Evolutionary conservation across 2,329 filamentous ascomycete species (phyloP).

Genomic region (Periconia sp.): DNA sequence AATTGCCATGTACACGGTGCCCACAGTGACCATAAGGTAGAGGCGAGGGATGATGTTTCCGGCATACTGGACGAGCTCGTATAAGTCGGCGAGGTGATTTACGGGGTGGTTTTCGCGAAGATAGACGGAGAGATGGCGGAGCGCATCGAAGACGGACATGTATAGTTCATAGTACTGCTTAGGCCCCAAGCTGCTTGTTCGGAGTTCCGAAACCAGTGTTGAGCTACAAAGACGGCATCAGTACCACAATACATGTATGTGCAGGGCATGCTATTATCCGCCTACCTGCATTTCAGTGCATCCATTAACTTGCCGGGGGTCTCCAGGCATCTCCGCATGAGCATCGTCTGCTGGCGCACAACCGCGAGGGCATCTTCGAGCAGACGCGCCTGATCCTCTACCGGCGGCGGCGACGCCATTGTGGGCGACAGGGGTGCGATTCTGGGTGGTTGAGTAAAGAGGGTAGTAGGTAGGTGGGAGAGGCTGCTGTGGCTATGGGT

Average conservation of each 20-base stretch:
- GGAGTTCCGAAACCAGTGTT: constrained; percentile 96
- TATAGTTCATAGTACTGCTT: constrained; percentile 99
- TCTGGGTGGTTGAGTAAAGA: constrained; percentile 32
- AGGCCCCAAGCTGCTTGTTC: constrained; percentile 94
- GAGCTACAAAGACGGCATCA: constrained; percentile 65
- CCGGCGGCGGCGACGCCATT: constrained; percentile 56
- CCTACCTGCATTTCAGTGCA: constrained; percentile 98
- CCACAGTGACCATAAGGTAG: constrained; percentile 99
- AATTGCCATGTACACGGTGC: constrained; percentile 98
- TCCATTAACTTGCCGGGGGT: constrained; percentile 99
- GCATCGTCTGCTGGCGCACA: constrained; percentile 92
- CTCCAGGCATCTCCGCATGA: constrained; percentile 98
- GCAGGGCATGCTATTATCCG: not conserved
- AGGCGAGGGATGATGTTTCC: constrained; percentile 96
- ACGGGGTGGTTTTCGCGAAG: constrained; percentile 96
- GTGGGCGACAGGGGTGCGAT: constrained; percentile 26
- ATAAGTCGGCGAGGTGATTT: constrained; percentile 96
- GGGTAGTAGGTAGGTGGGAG: constrained; percentile 4
- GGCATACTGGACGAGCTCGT: constrained; percentile 97
- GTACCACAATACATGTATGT: constrained; percentile 9
- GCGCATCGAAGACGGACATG: constrained; percentile 97
- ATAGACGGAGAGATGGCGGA: constrained; percentile 95
- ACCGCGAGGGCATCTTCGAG: constrained; percentile 96
- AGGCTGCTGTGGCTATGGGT: constrained; percentile 2
- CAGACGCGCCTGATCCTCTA: constrained; percentile 75